Evolutionary conservation across 345 rosid species (phyloP), one percentile per base, ranked within the genome.

Genomic region (Triadica sebifera): DNA sequence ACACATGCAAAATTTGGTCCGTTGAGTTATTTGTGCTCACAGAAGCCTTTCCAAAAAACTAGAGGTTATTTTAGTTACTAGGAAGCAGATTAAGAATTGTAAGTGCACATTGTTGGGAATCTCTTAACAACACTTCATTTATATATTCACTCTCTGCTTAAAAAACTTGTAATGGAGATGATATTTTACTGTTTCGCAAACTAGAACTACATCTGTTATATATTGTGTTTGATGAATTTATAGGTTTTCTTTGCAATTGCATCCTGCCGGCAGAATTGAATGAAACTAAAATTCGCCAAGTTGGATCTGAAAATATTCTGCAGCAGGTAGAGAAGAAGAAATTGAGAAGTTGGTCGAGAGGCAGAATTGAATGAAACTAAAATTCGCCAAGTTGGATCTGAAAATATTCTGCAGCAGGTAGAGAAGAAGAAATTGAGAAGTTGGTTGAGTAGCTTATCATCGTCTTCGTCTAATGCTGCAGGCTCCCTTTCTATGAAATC

Each of bases 221-320:
- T 49, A 12, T 47, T 65, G 47, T 12, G 67, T 58, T 20, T 64
- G 41, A 45, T 50, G 29, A 72, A 66, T 53, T 20, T 67, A 7
- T 38, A 93, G 99, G 99, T 67, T 77, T 95, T 19, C 77, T 95
- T 58, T 95, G 96, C 86, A 91, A 93, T 73, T 95, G 98, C 55
- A 94, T 95, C 69, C 93, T 95, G 76, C 99, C 98, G 9, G 90
- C 89, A 0, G 93, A 90, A 24, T 79, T 95, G 80, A 89, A 88
- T 7, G 89, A 91, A 81, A 79, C 94, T 1, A 91, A 85, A 82
- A 85, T 95, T 62, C 81, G 87, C 12, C 85, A 87, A 58, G 84
- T 88, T 19, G 83, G 81, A 72, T 69, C 86, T 12, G 90, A 85
- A 34, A 73, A 70, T 64, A 82, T 78, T 72, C 64, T 38, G 62